Evolutionary conservation across 1,139 yeast genomes (phyloP), one percentile per base, ranked within the genome.

Genomic region (Arxiozyma slooffiae): DNA sequence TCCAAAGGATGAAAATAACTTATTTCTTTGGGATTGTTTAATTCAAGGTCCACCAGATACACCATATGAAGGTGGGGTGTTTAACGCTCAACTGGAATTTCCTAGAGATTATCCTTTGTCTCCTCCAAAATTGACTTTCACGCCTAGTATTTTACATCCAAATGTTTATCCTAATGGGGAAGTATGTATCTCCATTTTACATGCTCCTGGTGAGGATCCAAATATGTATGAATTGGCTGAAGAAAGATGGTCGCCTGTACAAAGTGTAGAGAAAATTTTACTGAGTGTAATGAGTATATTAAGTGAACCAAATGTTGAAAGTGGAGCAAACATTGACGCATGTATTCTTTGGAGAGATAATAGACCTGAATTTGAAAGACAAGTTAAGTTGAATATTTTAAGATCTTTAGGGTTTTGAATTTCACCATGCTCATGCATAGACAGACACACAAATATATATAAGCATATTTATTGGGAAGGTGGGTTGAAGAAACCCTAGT

Each of bases 221-320:
- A 81, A 89, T 67, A 90, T 85, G 75, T 92, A 92, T 69, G 98
- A 92, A 67, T 70, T 87, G 37, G 96, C 97, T 0, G 94, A 90
- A 57, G 98, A 92, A 69, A 75, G 98, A 57, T 92, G 98, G 98
- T 85, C 95, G 7, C 98, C 98, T 0, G 92, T 92, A 44, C 98
- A 92, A 67, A 86, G 96, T 63, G 90, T 92, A 26, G 98, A 92
- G 70, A 92, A 92, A 77, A 92, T 92, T 53, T 73, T 92, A 55
- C 71, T 92, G 54, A 85, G 95, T 67, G 97, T 92, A 26, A 81
- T 89, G 78, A 85, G 96, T 61, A 90, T 92, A 97, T 76, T 92
- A 57, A 95, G 97, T 46, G 97, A 92, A 67, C 97, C 98, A 4
- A 92, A 92, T 64, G 86, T 88, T 34, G 97, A 90, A 67, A 85